Evolutionary conservation across 2,329 filamentous ascomycete genomes (phyloP).

Genomic region (Neofusicoccum sp.): DNA sequence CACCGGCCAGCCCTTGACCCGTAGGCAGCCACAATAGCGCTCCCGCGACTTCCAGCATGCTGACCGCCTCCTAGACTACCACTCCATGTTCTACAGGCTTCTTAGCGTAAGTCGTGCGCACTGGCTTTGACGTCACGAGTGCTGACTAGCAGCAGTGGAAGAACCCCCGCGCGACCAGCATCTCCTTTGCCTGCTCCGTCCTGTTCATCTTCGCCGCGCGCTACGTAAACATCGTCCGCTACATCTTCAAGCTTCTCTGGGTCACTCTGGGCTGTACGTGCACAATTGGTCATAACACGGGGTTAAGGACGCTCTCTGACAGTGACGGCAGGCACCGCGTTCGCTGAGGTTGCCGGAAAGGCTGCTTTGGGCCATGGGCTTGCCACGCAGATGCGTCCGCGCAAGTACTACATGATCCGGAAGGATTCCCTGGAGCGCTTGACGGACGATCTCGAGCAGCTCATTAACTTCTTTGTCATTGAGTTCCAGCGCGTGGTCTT

Average conservation of each 20-base stretch:
- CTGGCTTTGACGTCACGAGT: neutral
- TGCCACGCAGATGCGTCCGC: conserved; percentile 60
- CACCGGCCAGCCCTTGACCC: conserved; percentile 62
- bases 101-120: conserved; percentile 51
- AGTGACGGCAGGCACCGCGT: conserved; percentile 49
- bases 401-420: conserved; percentile 64
- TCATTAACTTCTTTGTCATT: conserved; percentile 67
- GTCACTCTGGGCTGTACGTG: conserved; percentile 57
- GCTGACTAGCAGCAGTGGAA: conserved; percentile 53
- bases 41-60: neutral
- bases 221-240: conserved; percentile 62
- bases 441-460: conserved; percentile 61
- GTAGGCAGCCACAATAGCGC: conserved; percentile 38
- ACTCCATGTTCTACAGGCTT: conserved; percentile 65
- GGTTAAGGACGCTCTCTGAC: conserved; percentile 25
- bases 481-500: conserved; percentile 66
- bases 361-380: conserved; percentile 57
- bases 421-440: conserved; percentile 62
- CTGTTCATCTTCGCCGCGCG: conserved; percentile 61
- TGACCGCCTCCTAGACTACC: conserved; percentile 54
- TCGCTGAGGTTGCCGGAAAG: conserved; percentile 57
- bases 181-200: conserved; percentile 57
- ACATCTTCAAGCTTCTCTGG: conserved; percentile 60
- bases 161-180: conserved; percentile 62
- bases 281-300: neutral